Base-by-base conservation (phyloP, 352 stramenopile genomes). In the Lagenidium giganteum region DNA sequence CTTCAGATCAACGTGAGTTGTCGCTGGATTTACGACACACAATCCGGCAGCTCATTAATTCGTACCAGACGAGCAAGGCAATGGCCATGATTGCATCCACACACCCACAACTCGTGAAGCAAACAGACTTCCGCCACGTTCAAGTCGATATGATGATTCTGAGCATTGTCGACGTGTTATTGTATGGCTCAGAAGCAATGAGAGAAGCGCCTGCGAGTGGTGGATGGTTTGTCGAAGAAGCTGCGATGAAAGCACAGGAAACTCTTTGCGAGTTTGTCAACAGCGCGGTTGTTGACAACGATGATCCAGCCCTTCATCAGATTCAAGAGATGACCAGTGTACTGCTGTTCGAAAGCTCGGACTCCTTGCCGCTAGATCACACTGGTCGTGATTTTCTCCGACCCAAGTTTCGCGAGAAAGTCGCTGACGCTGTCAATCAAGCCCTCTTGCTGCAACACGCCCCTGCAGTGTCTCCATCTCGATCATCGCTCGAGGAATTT, bases 341-440 rank as follows among this genome's bases (percentile, higher is more conserved):
- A 17, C 29, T 54, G 12, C 46, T 54, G 1, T 54, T 47, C 42
- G 22, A n/a, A n/a, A 42, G 29, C 0, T 29, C 47, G 8, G 37
- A 47, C 8, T 16, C 31, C 12, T 35, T 54, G 3, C 46, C 46
- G 1, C 4, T 29, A 1, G 27, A 33, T 13, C 34, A 28, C 11
- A 28, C 37, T 12, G 46, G 46, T 16, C 29, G 46, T 18, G 37
- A 38, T 14, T 54, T 41, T 22, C 33, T 54, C n/a, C 12, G 46
- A 22, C 47, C 37, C 37, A 16, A 40, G 17, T 54, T 54, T 20
- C 46, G 46, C 8, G 46, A 54, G 42, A 30, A 54, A 47, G 46
- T 54, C 8, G 46, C 37, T 3, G 46, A 54, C 28, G 30, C 36
- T 12, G n/a, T 54, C 16, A 54, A 54, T 26, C 23, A 54, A 11